These are phyloP conservation scores for Tuber melanosporum DNA, from an alignment of 495 filamentous ascomycete genomes.

Conservation along the genomic window DNA sequence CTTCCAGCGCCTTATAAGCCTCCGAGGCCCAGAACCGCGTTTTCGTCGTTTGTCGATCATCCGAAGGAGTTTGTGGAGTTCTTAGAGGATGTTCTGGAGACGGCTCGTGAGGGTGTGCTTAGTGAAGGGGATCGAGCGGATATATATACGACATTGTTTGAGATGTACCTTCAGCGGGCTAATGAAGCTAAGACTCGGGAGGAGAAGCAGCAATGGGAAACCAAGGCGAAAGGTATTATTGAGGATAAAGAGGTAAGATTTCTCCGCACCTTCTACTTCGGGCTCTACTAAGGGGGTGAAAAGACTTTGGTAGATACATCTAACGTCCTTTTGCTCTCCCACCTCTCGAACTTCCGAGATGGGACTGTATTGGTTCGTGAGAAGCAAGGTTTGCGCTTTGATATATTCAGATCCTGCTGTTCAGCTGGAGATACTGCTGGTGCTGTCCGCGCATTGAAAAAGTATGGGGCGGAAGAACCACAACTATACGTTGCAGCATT, in stretches of 20 bases:
- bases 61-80: constrained; percentile 84
- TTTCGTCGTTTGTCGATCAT: constrained; percentile 94
- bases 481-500: constrained; percentile 89
- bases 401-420: constrained; percentile 96
- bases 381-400: constrained; percentile 81
- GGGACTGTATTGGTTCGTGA: constrained; percentile 90
- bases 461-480: constrained; percentile 88
- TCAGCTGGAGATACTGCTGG: constrained; percentile 85
- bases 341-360: constrained; percentile 81
- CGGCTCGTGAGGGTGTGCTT: constrained; percentile 44
- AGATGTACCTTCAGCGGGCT: constrained; percentile 92
- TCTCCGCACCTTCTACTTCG: neutral
- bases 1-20: constrained; percentile 50
- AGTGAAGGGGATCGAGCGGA: constrained; percentile 60
- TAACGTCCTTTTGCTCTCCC: constrained; percentile 84
- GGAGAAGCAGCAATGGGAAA: constrained; percentile 76
- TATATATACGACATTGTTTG: constrained; percentile 90
- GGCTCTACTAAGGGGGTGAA: constrained; percentile 26
- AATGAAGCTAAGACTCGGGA: constrained; percentile 59
- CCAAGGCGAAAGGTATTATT: constrained; percentile 75
- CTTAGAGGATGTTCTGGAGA: constrained; percentile 70
- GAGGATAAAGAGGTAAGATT: constrained; percentile 61
- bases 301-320: constrained; percentile 85
- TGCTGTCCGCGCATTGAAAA: constrained; percentile 77
- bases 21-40: constrained; percentile 82